Percentiles rank a stretch among this genome's conserved stretches.
These are phyloP conservation scores for Flaveria linearis DNA, from an alignment of 129 eudicot species.

Conservation along the genomic window DNA sequence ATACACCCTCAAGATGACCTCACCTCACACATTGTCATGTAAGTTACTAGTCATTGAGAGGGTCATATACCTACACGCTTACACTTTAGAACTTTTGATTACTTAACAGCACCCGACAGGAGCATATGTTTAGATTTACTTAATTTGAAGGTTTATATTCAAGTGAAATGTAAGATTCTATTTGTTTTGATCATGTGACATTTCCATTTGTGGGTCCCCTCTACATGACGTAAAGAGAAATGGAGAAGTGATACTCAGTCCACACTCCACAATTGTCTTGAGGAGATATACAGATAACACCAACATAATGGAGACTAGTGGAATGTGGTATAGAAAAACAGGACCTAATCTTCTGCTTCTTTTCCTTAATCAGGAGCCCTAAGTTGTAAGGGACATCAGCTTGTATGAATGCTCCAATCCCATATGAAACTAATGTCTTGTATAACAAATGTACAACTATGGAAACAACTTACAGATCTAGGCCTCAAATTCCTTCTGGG, in stretches of 20 bases:
- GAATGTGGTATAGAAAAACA: background rate
- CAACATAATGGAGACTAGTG: background rate
- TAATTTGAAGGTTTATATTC: background rate
- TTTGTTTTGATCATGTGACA: background rate
- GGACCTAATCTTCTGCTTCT: background rate
- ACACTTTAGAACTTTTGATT: background rate
- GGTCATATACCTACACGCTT: background rate
- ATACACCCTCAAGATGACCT: background rate
- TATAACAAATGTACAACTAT: background rate
- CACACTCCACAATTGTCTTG: background rate
- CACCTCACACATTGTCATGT: constrained; percentile 11
- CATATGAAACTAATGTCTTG: constrained; percentile 6
- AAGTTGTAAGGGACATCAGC: background rate
- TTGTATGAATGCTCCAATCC: constrained; percentile 1
- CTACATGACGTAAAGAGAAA: background rate
- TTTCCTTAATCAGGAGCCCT: background rate
- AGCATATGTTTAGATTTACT: background rate
- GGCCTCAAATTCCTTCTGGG: constrained; percentile 46
- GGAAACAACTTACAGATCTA: constrained; percentile 55
- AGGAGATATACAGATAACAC: background rate
- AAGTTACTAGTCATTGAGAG: background rate
- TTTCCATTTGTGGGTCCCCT: constrained; percentile 3
- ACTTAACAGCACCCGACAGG: background rate
- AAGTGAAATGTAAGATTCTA: constrained; percentile 8
- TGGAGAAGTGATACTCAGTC: background rate